Percentiles rank a stretch among this genome's conserved stretches.
These are phyloP conservation scores for Silene noctiflora DNA, from an alignment of 179 eudicot genomes.

Conservation along the genomic window DNA sequence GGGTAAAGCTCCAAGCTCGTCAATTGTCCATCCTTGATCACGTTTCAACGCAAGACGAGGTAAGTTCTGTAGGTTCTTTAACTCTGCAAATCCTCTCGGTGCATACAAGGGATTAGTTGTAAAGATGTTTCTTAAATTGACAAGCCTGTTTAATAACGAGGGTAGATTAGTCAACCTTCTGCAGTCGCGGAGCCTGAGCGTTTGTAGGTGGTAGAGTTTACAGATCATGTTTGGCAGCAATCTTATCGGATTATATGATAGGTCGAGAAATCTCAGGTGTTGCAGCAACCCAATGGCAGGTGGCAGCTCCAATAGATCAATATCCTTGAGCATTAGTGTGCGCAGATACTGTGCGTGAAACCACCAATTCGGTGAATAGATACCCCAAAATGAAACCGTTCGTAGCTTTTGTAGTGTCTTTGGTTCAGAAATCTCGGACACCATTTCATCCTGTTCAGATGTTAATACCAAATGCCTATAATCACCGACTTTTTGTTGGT, in stretches of 20 bases:
- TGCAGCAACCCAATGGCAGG: constrained; percentile 14
- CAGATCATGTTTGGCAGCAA: constrained; percentile 13
- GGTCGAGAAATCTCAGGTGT: constrained; percentile 21
- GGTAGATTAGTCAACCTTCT: constrained; percentile 4
- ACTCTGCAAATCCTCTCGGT: constrained; percentile 5
- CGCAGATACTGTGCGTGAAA: constrained; percentile 10
- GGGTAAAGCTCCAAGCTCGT: constrained; percentile 3
- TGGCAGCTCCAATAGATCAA: constrained; percentile 12
- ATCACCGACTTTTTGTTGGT: neutral
- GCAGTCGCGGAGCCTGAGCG: neutral
- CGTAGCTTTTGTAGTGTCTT: neutral
- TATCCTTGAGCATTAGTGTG: neutral
- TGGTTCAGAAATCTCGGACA: neutral
- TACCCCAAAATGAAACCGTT: neutral
- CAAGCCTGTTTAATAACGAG: neutral
- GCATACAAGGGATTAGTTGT: constrained; percentile 6
- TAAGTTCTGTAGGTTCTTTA: constrained; percentile 13
- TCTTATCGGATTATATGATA: constrained; percentile 20
- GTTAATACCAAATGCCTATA: constrained; percentile 15
- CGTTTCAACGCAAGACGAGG: constrained; percentile 7
- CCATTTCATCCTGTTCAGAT: neutral
- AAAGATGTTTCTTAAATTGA: constrained; percentile 15
- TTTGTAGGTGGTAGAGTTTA: constrained; percentile 24
- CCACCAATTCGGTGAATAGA: neutral
- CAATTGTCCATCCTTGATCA: constrained; percentile 10